Base-by-base conservation (phyloP, 371 early-diverging fungal species). In the Mucor indicus region DNA sequence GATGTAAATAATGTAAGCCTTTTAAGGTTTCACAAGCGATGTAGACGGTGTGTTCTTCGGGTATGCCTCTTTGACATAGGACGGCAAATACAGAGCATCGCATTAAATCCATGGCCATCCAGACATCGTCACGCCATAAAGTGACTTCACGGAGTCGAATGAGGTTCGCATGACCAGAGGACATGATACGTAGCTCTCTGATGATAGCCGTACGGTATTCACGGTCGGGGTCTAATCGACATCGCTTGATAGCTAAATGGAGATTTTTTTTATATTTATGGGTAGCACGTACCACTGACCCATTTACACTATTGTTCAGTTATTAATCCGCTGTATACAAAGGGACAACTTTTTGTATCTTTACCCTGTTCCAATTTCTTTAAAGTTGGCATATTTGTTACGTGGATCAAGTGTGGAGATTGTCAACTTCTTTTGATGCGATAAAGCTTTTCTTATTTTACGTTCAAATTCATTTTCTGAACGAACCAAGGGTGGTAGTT, bases 1-100 rank as follows among this genome's bases (percentile, higher is more conserved):
- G 64, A 62, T 99, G 99, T 30, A 99, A 79, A 56, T 96, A 98
- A 19, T 69, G 55, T 1, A 99, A 75, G 4, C 95, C 99, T 23
- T 81, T 83, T 17, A 76, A 50, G 17, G 69, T 64, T 48, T 72
- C 77, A 47, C 73, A 64, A 7, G 73, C 60, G 27, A 76, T 72
- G 42, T 72, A 52, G 33, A 76, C 60, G 7, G 71, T 63, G 44
- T 64, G 68, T 17, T 76, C 66, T 59, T 76, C 77, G 27, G 77
- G 77, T 35, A 76, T 72, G 50, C 77, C 77, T 13, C 73, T 62
- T 37, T 76, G 70, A 46, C 72, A 72, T 4, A 76, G 63, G 4
- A 76, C 62, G 17, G 77, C 72, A 64, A 76, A 76, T 10, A 76
- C 77, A 20, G 72, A 69, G 32, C 73, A 76, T 13, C 70, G 71